Percentiles rank a stretch among this genome's conserved stretches.
Evolutionary conservation across 805 yeast species (phyloP).

Genomic region (Ogataea nonfermentans): DNA sequence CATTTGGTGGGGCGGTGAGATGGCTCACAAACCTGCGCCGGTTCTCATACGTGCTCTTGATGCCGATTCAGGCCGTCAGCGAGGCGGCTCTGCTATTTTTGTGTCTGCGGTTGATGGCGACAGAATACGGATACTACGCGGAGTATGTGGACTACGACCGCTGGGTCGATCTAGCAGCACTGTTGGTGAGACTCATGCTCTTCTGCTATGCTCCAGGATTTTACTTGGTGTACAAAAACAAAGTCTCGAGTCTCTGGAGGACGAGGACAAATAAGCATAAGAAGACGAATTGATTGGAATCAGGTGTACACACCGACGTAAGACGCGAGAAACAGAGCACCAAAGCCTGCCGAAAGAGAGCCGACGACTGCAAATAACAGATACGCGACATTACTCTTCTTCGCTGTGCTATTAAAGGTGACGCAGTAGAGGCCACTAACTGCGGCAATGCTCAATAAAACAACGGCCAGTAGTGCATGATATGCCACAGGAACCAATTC

Average conservation of each 20-base stretch:
- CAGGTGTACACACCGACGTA: slow-evolving; percentile 33
- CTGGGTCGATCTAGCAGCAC: slow-evolving; percentile 11
- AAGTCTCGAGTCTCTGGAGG: slow-evolving; percentile 18
- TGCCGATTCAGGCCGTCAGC: slow-evolving; percentile 22
- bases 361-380: slow-evolving; percentile 20
- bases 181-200: slow-evolving; percentile 14
- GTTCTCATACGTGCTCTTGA: slow-evolving; percentile 15
- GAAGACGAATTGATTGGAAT: slow-evolving; percentile 3
- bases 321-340: slow-evolving; percentile 31
- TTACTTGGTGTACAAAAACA: slow-evolving; percentile 25
- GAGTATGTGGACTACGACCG: slow-evolving; percentile 19
- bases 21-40: slow-evolving; percentile 20
- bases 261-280: background rate
- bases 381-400: slow-evolving; percentile 12
- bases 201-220: slow-evolving; percentile 22
- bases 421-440: slow-evolving; percentile 11
- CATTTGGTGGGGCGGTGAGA: slow-evolving; percentile 21
- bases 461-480: slow-evolving; percentile 20
- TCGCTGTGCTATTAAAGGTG: slow-evolving; percentile 2
- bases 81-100: slow-evolving; percentile 26
- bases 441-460: slow-evolving; percentile 13
- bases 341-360: slow-evolving; percentile 28
- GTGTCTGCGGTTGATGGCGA: slow-evolving; percentile 21
- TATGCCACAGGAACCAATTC: slow-evolving; percentile 14
- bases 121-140: slow-evolving; percentile 17